Evolutionary conservation across 2,329 filamentous ascomycete genomes (phyloP).

Genomic region (Fusarium cicatricum): DNA sequence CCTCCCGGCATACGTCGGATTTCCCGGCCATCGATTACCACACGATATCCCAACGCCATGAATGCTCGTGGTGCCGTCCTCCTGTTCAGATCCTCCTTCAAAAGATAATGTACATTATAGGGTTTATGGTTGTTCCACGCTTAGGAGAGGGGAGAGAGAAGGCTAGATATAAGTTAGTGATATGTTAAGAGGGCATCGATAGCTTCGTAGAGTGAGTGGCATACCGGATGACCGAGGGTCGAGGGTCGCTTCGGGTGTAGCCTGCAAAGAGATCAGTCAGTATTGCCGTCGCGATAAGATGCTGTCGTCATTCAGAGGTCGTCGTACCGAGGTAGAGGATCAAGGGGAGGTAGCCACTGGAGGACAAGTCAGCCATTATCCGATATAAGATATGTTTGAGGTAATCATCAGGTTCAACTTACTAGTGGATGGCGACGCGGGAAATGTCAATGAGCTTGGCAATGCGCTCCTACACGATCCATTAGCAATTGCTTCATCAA

Average conservation of each 20-base stretch:
- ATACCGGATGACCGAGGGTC: slow-evolving; percentile 74
- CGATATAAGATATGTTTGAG: not conserved
- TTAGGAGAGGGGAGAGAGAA: slow-evolving; percentile 72
- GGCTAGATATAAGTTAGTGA: slow-evolving; percentile 49
- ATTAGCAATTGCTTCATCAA: slow-evolving; percentile 19
- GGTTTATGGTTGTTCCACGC: slow-evolving; percentile 15
- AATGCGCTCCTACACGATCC: slow-evolving; percentile 82
- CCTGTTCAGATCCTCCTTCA: slow-evolving; percentile 12
- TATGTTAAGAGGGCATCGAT: slow-evolving; percentile 32
- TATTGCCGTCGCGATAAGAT: slow-evolving; percentile 20
- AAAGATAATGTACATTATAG: slow-evolving; percentile 40
- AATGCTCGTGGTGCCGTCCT: slow-evolving; percentile 36
- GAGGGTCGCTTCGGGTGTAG: slow-evolving; percentile 93
- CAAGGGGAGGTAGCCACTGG: slow-evolving; percentile 91
- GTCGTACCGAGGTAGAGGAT: slow-evolving; percentile 91
- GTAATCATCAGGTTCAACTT: slow-evolving; percentile 48
- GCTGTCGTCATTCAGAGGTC: slow-evolving; percentile 32
- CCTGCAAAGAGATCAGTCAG: slow-evolving; percentile 61
- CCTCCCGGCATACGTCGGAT: slow-evolving; percentile 29
- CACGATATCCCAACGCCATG: slow-evolving; percentile 38
- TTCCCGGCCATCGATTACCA: slow-evolving; percentile 27
- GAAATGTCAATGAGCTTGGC: slow-evolving; percentile 95
- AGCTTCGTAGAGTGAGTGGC: slow-evolving; percentile 22
- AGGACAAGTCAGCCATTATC: slow-evolving; percentile 46
- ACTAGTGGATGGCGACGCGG: slow-evolving; percentile 96